Evolutionary conservation across 2,329 filamentous ascomycete species (phyloP).

Genomic region (Fusarium hainanense): DNA sequence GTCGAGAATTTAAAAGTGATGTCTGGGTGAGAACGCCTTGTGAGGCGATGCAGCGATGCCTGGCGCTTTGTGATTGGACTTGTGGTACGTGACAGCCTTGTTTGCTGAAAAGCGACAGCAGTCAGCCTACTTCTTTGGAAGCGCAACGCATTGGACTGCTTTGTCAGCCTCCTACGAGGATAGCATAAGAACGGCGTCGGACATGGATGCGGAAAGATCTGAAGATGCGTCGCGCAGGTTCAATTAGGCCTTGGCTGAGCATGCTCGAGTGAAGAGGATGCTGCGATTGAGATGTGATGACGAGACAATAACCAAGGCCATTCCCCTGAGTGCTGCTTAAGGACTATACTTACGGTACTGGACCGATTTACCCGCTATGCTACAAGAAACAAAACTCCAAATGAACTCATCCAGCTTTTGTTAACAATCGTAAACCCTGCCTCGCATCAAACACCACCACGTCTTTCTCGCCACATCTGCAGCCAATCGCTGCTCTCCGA

Average conservation of each 20-base stretch:
- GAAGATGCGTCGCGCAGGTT: too few relatives aligned
- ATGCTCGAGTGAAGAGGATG: too few relatives aligned
- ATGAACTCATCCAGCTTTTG: not conserved
- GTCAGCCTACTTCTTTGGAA: not conserved
- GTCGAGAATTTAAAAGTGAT: not conserved
- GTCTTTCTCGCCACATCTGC: not conserved
- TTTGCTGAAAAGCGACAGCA: not conserved
- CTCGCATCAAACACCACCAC: not conserved
- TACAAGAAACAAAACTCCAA: not conserved
- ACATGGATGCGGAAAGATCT: too few relatives aligned
- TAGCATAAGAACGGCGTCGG: too few relatives aligned
- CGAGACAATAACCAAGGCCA: not conserved
- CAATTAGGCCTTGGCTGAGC: too few relatives aligned
- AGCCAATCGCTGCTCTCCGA: accelerated
- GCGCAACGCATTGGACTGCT: too few relatives aligned
- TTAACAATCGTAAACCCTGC: not conserved
- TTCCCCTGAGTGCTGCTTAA: accelerated
- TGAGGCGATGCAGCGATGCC: not conserved
- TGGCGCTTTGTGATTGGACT: not conserved
- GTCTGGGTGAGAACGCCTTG: not conserved
- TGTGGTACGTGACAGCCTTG: not conserved
- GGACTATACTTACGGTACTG: accelerated
- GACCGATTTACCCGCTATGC: accelerated
- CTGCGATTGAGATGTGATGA: too few relatives aligned
- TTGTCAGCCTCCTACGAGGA: too few relatives aligned